These are phyloP conservation scores for Fusarium neocosmosporiellum DNA, from an alignment of 2,329 filamentous ascomycete species.

Conservation along the genomic window DNA sequence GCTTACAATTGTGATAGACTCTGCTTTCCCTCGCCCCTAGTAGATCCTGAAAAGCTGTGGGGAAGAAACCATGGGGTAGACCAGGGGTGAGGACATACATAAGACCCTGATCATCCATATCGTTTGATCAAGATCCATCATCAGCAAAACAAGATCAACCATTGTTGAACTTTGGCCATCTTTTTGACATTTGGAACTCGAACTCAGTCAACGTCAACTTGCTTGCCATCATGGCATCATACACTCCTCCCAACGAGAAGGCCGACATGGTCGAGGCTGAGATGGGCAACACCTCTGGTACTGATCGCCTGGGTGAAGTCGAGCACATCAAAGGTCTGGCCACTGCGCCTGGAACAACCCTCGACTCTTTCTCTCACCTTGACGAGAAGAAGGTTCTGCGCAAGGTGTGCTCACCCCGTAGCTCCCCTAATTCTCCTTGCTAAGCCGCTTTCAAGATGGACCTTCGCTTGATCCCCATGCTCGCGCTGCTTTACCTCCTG, in stretches of 20 bases:
- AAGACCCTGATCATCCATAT: slow-evolving; percentile 28
- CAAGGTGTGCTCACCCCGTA: slow-evolving; percentile 62
- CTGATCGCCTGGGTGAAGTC: slow-evolving; percentile 9
- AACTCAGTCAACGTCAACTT: too few relatives aligned
- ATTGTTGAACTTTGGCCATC: background rate
- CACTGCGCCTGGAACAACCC: slow-evolving; percentile 26
- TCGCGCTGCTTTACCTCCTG: slow-evolving; percentile 75
- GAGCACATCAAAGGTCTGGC: slow-evolving; percentile 22
- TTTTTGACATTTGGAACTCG: too few relatives aligned
- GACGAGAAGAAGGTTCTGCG: slow-evolving; percentile 67
- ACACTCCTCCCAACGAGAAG: slow-evolving; percentile 33
- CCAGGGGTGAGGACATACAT: slow-evolving; percentile 26
- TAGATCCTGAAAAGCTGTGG: slow-evolving; percentile 14
- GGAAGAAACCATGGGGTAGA: slow-evolving; percentile 20
- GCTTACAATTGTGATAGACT: slow-evolving; percentile 16
- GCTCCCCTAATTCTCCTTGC: too few relatives aligned
- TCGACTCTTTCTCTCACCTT: slow-evolving; percentile 42
- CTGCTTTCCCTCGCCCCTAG: too few relatives aligned
- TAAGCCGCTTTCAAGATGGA: too few relatives aligned
- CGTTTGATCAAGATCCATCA: background rate
- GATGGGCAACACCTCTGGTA: slow-evolving; percentile 13
- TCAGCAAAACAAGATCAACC: background rate
- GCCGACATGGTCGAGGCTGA: slow-evolving; percentile 37
- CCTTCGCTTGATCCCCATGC: slow-evolving; percentile 65
- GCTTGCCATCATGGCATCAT: slow-evolving; percentile 22